These are phyloP conservation scores for Colletotrichum tanaceti DNA, from an alignment of 2,329 filamentous ascomycete species.

Conservation along the genomic window DNA sequence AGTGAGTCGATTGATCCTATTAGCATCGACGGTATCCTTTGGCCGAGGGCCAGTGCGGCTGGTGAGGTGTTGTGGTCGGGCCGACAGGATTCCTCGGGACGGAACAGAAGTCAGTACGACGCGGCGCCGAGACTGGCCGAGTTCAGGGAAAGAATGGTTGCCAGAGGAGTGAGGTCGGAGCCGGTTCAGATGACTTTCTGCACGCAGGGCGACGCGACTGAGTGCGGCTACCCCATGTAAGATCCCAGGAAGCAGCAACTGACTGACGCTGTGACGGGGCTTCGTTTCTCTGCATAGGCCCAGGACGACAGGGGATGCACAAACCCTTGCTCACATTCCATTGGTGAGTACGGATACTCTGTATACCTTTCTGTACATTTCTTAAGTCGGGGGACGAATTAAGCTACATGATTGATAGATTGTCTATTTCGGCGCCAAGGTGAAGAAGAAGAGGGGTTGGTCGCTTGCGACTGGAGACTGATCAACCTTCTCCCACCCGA, in stretches of 20 bases:
- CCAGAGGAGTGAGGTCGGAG: constrained; percentile 70
- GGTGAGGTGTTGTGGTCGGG: constrained; percentile 87
- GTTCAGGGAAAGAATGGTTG: constrained; percentile 80
- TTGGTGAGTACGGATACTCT: too few species aligned
- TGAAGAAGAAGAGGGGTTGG: background rate
- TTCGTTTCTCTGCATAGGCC: background rate
- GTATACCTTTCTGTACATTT: constrained; percentile 8
- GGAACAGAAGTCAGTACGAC: constrained; percentile 77
- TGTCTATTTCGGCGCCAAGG: background rate
- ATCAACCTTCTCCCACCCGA: background rate
- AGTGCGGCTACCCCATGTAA: constrained; percentile 37
- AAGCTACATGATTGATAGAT: background rate
- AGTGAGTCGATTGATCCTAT: constrained; percentile 80
- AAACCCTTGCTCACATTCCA: background rate
- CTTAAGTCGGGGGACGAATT: background rate
- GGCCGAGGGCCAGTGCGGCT: constrained; percentile 80
- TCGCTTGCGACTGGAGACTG: background rate
- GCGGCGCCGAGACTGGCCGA: constrained; percentile 78
- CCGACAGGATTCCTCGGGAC: constrained; percentile 70
- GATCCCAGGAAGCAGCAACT: background rate
- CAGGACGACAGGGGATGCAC: background rate
- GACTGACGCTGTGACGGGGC: background rate
- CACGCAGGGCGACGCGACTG: constrained; percentile 64
- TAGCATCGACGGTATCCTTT: constrained; percentile 81
- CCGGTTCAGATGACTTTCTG: constrained; percentile 81